These are phyloP conservation scores for Aspergillus japonicus DNA, from an alignment of 2,329 filamentous ascomycete species.

Conservation along the genomic window DNA sequence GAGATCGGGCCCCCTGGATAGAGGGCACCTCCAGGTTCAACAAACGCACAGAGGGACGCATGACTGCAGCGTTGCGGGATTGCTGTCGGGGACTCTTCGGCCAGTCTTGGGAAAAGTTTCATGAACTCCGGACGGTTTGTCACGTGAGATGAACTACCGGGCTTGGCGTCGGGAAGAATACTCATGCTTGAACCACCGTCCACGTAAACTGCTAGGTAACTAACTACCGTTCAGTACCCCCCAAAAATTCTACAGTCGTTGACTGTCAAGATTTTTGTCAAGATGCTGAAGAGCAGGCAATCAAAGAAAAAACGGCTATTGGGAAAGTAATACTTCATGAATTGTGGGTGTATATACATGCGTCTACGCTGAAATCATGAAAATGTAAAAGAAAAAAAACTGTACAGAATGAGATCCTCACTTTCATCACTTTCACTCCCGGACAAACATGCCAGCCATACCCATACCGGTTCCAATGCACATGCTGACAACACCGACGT, in stretches of 20 bases:
- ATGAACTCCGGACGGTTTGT: slow-evolving; percentile 8
- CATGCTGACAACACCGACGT: slow-evolving; percentile 87
- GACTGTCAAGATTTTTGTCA: slow-evolving; percentile 8
- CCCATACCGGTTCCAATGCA: slow-evolving; percentile 83
- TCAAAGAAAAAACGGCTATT: not conserved
- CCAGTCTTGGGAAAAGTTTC: slow-evolving; percentile 21
- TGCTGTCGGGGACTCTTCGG: slow-evolving; percentile 3
- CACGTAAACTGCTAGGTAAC: too few relatives aligned
- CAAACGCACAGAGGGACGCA: slow-evolving; percentile 40
- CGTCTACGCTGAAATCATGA: slow-evolving; percentile 22
- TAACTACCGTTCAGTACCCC: too few relatives aligned
- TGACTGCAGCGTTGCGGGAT: slow-evolving; percentile 26
- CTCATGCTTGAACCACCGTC: not conserved
- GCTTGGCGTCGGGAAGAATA: slow-evolving; percentile 9
- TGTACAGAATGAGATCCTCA: slow-evolving; percentile 6
- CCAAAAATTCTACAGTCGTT: not conserved
- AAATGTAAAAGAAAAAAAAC: slow-evolving; percentile 6
- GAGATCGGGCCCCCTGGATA: slow-evolving; percentile 25
- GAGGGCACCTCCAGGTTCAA: slow-evolving; percentile 37
- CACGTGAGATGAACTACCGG: slow-evolving; percentile 25
- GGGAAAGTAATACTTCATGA: not conserved
- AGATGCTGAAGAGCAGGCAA: slow-evolving; percentile 10
- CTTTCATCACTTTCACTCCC: slow-evolving; percentile 50
- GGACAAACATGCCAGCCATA: slow-evolving; percentile 67
- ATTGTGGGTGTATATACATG: slow-evolving; percentile 17